A percentile compares a stretch with the other conserved stretches of the same genome.
phyloP scores from a whole-genome alignment of 1,284 basidiomycete genomes.

The Ceratobasidium sp. region DNA sequence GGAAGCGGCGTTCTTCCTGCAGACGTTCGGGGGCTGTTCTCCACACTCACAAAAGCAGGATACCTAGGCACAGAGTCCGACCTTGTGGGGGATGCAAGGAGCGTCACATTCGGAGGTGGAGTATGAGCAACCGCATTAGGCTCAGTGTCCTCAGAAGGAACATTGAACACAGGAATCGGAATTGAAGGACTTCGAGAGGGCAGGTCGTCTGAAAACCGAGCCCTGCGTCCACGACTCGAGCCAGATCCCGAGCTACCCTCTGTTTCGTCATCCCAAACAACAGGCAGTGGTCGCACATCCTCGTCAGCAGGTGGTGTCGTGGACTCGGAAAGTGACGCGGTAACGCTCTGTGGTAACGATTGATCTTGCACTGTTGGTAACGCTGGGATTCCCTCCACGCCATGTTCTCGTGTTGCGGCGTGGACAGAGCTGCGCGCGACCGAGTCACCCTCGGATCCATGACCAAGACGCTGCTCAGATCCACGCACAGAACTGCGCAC shows the following conservation, averaged over 20 bases:
- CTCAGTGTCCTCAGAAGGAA: not conserved
- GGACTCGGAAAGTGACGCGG: not conserved
- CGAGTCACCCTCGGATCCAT: not conserved
- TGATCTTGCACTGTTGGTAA: not conserved
- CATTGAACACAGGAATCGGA: slow-evolving; percentile 21
- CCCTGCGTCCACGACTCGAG: slow-evolving; percentile 1
- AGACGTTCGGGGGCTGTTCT: slow-evolving; percentile 3
- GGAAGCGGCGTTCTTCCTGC: slow-evolving; percentile 4
- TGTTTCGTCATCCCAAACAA: slow-evolving; percentile 45
- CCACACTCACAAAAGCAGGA: slow-evolving; percentile 35
- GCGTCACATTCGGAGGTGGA: not conserved
- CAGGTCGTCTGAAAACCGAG: not conserved
- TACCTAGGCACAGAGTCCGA: slow-evolving; percentile 15
- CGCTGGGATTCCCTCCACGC: not conserved
- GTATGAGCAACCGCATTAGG: not conserved
- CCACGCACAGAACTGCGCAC: not conserved
- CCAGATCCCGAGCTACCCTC: slow-evolving; percentile 11
- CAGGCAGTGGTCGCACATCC: slow-evolving; percentile 47
- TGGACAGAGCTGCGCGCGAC: not conserved
- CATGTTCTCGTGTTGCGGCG: not conserved
- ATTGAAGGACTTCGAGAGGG: not conserved
- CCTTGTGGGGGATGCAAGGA: not conserved
- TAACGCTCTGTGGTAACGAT: not conserved
- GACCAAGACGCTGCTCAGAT: not conserved
- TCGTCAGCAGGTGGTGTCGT: slow-evolving; percentile 16